These are phyloP conservation scores for Dentipellis fragilis DNA, from an alignment of 768 basidiomycete species.

Conservation along the genomic window DNA sequence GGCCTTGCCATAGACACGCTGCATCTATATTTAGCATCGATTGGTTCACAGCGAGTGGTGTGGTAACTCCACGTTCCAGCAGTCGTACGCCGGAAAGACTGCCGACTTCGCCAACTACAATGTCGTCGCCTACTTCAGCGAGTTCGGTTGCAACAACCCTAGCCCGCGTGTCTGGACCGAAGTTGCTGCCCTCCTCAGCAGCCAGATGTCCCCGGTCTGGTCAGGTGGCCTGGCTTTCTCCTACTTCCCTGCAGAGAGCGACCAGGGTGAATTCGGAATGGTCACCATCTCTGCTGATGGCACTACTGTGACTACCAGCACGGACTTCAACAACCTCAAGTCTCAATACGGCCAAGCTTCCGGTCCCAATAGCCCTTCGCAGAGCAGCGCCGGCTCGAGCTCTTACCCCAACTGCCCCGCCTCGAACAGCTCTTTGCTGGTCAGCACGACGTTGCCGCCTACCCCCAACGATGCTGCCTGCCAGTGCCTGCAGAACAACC, in stretches of 20 bases:
- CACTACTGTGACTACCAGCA: conserved; percentile 52
- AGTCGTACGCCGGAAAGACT: conserved; percentile 46
- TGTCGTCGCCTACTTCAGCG: conserved; percentile 83
- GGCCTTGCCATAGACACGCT: neutral
- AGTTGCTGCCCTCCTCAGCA: conserved; percentile 58
- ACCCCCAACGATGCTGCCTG: conserved; percentile 82
- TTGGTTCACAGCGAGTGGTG: conserved; percentile 65
- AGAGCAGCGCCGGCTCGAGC: conserved; percentile 40
- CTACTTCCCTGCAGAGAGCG: conserved; percentile 78
- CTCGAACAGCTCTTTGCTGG: conserved; percentile 47
- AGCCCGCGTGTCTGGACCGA: conserved; percentile 75
- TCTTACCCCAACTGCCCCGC: conserved; percentile 54
- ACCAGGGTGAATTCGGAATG: conserved; percentile 74
- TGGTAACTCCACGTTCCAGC: conserved; percentile 49
- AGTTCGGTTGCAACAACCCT: conserved; percentile 65
- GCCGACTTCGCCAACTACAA: conserved; percentile 54
- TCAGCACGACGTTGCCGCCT: conserved; percentile 62
- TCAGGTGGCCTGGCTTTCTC: conserved; percentile 86
- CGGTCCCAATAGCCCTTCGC: conserved; percentile 53
- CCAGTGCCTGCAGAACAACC: conserved; percentile 53
- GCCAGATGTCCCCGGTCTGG: conserved; percentile 69
- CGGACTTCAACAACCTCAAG: conserved; percentile 60
- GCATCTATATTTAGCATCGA: neutral
- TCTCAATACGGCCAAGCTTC: conserved; percentile 49
- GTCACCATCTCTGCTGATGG: conserved; percentile 63